phyloP scores from a whole-genome alignment of 306 rosid species.

The Sechiopsis laciniata region DNA sequence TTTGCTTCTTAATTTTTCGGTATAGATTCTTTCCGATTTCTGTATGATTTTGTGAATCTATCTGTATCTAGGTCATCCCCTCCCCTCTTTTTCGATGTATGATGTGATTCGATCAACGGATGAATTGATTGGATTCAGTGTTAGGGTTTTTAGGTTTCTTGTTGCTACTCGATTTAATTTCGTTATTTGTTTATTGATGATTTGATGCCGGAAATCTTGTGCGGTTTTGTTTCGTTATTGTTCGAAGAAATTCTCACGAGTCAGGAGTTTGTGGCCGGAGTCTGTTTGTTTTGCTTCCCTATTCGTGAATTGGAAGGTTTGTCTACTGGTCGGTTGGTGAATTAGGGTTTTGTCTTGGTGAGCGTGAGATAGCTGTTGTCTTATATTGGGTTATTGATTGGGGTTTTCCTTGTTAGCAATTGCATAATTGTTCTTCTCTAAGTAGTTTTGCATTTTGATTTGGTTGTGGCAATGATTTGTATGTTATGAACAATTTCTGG shows the following conservation, averaged over 20 bases:
- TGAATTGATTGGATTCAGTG: not conserved
- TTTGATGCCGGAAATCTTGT: not conserved
- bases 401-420: not conserved
- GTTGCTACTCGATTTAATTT: not conserved
- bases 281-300: not conserved
- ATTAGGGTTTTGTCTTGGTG: conserved; percentile 3
- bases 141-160: not conserved
- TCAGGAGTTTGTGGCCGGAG: not conserved
- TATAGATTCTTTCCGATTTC: conserved; percentile 24
- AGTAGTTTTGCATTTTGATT: not conserved
- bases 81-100: conserved; percentile 18
- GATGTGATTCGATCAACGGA: conserved; percentile 18
- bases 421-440: not conserved
- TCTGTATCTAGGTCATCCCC: not conserved
- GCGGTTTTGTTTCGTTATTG: not conserved
- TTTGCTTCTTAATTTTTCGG: conserved; percentile 73
- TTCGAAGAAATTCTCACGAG: not conserved
- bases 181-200: not conserved
- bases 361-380: not conserved
- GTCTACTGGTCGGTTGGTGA: not conserved
- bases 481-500: not conserved
- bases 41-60: not conserved
- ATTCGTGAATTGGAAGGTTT: not conserved
- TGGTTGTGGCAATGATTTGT: not conserved
- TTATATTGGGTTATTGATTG: not conserved